Conservation (phyloP, 164 flowering plant species). For the Magnolia officinalis region DNA sequence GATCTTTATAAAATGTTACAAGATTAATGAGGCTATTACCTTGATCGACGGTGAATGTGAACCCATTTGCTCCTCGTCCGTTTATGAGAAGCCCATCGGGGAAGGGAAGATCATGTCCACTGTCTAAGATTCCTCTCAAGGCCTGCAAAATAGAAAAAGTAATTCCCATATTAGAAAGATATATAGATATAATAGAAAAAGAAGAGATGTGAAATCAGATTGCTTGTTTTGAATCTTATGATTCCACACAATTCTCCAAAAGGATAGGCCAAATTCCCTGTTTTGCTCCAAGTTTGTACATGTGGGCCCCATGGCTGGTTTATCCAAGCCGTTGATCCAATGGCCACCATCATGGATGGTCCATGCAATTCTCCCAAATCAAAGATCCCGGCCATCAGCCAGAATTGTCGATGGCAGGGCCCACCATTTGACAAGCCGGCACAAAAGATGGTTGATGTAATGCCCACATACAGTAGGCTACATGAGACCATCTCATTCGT, state of each 20-base stretch:
- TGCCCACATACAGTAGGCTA: not conserved
- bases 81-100: slow-evolving; percentile 95
- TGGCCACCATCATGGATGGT: too few relatives aligned
- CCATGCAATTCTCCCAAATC: too few relatives aligned
- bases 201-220: not conserved
- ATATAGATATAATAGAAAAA: not conserved
- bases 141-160: slow-evolving; percentile 29
- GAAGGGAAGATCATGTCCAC: slow-evolving; percentile 65
- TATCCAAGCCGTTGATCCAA: too few relatives aligned
- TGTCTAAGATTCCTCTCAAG: slow-evolving; percentile 50
- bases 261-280: not conserved
- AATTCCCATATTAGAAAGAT: not conserved
- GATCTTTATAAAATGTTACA: not conserved
- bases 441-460: too few relatives aligned
- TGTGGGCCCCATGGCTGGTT: too few relatives aligned
- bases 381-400: too few relatives aligned
- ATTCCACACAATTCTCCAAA: not conserved
- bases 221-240: not conserved
- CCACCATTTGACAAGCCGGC: not conserved
- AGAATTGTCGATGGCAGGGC: not conserved
- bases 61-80: slow-evolving; percentile 90
- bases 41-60: slow-evolving; percentile 76
- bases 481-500: not conserved
- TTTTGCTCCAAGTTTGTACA: not conserved
- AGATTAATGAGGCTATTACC: slow-evolving; percentile 31